Evolutionary conservation across 1,284 basidiomycete genomes (phyloP).

Genomic region (Meripilus lineatus): DNA sequence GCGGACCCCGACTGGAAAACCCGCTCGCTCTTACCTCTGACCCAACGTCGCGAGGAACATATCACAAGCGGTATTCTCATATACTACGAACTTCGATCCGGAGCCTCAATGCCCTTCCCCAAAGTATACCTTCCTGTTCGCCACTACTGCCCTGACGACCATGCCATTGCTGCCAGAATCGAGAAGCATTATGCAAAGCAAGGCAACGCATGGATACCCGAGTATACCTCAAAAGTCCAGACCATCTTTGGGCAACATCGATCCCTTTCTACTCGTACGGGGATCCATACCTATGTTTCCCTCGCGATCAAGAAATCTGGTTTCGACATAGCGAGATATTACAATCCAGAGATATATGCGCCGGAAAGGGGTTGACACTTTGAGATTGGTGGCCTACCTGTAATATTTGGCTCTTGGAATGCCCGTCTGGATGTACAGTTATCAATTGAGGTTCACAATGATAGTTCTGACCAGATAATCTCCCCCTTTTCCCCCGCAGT

Average conservation of each 20-base stretch:
- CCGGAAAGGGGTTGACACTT: conserved; percentile 1
- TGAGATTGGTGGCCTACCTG: too few species aligned
- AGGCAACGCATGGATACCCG: background rate
- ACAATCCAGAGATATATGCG: conserved; percentile 4
- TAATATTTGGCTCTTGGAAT: too few species aligned
- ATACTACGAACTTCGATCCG: conserved; percentile 1
- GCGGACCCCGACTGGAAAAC: conserved; percentile 1
- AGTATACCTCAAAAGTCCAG: conserved; percentile 1
- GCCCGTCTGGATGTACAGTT: too few species aligned
- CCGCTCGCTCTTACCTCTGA: background rate
- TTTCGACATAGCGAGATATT: conserved; percentile 4
- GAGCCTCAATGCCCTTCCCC: background rate
- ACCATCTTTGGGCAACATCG: conserved; percentile 3
- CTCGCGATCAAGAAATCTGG: conserved; percentile 4
- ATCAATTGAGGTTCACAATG: too few species aligned
- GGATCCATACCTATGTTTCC: conserved; percentile 5
- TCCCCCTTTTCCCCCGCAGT: too few species aligned
- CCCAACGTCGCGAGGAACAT: background rate
- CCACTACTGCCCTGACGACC: conserved; percentile 4
- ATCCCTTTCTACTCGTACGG: background rate
- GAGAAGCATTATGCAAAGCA: background rate
- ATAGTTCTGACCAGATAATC: too few species aligned
- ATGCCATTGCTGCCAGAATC: background rate
- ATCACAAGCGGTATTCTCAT: background rate
- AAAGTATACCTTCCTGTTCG: conserved; percentile 5